Percentiles rank a stretch among this genome's conserved stretches.
These are phyloP conservation scores for Ogataea paraovalis DNA, from an alignment of 805 yeast genomes.

Conservation along the genomic window DNA sequence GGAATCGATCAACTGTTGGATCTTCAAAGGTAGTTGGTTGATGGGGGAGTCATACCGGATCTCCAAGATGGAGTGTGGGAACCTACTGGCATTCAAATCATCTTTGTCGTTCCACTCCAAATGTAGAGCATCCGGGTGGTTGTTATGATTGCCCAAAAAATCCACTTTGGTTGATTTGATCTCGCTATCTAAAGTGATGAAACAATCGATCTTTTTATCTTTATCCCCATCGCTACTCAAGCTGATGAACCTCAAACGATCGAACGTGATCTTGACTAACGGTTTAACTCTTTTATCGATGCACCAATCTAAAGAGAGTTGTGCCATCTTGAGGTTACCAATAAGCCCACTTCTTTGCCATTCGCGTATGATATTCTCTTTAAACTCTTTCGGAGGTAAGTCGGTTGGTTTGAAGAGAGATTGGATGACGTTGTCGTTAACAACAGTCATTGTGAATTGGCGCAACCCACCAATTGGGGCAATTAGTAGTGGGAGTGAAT, in stretches of 20 bases:
- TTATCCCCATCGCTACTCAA: slow-evolving; percentile 4
- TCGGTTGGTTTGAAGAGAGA: slow-evolving; percentile 11
- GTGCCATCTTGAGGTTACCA: slow-evolving; percentile 31
- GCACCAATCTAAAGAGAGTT: slow-evolving; percentile 30
- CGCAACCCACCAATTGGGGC: slow-evolving; percentile 41
- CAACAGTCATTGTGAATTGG: slow-evolving; percentile 32
- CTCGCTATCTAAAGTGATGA: slow-evolving; percentile 29
- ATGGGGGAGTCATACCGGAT: slow-evolving; percentile 40
- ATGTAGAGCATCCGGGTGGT: slow-evolving; percentile 3
- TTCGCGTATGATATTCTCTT: slow-evolving; percentile 11
- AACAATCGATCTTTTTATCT: slow-evolving; percentile 23
- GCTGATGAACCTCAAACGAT: slow-evolving; percentile 27
- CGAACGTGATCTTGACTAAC: slow-evolving; percentile 22
- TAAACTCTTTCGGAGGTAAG: slow-evolving; percentile 11
- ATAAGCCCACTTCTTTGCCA: slow-evolving; percentile 21
- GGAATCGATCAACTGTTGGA: slow-evolving; percentile 39
- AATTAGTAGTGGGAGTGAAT: slow-evolving; percentile 27
- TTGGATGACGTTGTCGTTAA: slow-evolving; percentile 19
- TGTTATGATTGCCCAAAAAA: not conserved
- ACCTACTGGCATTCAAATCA: slow-evolving; percentile 14
- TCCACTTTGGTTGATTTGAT: slow-evolving; percentile 13
- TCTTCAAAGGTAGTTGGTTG: slow-evolving; percentile 31
- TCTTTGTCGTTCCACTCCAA: slow-evolving; percentile 13
- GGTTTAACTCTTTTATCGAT: slow-evolving; percentile 28
- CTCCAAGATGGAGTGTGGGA: slow-evolving; percentile 49